These are phyloP conservation scores for Cornus kousa DNA, from an alignment of 148 eudicot species.

Conservation along the genomic window DNA sequence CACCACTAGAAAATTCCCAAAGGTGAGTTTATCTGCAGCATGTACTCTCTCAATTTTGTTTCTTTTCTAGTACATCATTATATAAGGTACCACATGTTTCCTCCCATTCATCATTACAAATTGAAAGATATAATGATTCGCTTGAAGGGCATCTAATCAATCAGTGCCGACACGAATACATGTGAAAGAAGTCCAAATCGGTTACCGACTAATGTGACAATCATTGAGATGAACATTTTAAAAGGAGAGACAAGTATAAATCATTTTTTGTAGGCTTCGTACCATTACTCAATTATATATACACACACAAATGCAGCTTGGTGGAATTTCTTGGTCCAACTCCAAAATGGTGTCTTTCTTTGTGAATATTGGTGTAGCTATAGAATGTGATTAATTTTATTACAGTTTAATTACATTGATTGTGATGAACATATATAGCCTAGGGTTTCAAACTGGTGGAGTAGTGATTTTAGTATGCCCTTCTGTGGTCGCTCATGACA, in stretches of 20 bases:
- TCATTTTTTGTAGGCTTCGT: neutral
- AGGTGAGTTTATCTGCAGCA: slow-evolving; percentile 25
- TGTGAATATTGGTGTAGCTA: neutral
- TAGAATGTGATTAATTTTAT: neutral
- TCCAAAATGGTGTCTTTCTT: neutral
- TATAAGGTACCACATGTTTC: neutral
- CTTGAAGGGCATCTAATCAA: slow-evolving; percentile 15
- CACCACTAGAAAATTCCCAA: slow-evolving; percentile 28
- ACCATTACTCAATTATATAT: neutral
- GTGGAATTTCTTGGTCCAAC: slow-evolving; percentile 6
- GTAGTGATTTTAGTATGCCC: neutral
- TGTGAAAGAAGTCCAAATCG: too few relatives aligned
- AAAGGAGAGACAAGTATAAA: too few relatives aligned
- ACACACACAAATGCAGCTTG: neutral
- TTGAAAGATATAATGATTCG: slow-evolving; percentile 9
- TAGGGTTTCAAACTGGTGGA: neutral
- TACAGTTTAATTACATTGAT: neutral
- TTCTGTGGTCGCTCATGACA: neutral
- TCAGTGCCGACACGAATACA: neutral
- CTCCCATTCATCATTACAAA: slow-evolving; percentile 10
- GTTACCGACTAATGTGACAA: too few relatives aligned
- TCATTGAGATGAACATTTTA: neutral
- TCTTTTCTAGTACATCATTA: too few relatives aligned
- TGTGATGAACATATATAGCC: neutral
- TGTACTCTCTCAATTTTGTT: too few relatives aligned